These are phyloP conservation scores for Claviceps africana DNA, from an alignment of 2,329 filamentous ascomycete genomes.

Conservation along the genomic window DNA sequence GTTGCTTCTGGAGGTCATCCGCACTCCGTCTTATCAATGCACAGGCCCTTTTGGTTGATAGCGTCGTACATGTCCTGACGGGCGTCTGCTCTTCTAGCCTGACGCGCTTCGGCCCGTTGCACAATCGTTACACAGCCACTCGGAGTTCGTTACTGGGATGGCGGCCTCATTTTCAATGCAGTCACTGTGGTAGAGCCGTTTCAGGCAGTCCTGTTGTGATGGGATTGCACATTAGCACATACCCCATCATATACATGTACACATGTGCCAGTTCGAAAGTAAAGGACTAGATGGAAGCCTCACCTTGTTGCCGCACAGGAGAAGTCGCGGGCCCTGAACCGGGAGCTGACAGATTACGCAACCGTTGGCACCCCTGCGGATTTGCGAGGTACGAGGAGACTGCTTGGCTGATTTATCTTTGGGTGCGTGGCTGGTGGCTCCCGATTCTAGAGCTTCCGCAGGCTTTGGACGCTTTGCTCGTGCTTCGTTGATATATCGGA, in stretches of 20 bases:
- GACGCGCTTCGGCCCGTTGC: conserved; percentile 9
- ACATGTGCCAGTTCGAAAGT: too few species aligned
- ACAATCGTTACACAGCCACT: conserved; percentile 33
- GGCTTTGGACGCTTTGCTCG: conserved; percentile 14
- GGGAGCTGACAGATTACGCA: conserved; percentile 34
- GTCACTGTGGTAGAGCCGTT: conserved; percentile 33
- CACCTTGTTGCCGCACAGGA: conserved; percentile 38
- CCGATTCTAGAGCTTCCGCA: background rate
- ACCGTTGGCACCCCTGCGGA: conserved; percentile 29
- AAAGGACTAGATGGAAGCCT: conserved; percentile 7
- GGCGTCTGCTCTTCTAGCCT: conserved; percentile 12
- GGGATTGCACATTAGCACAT: background rate
- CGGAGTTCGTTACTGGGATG: conserved; percentile 20
- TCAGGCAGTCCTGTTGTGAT: conserved; percentile 25
- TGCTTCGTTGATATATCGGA: conserved; percentile 29
- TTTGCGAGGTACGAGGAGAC: conserved; percentile 20
- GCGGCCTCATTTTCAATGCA: conserved; percentile 27
- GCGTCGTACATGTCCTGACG: background rate
- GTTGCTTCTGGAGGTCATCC: too few species aligned
- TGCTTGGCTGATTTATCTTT: conserved; percentile 10
- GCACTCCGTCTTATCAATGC: too few species aligned
- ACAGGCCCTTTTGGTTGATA: background rate
- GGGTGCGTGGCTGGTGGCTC: background rate
- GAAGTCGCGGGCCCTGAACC: conserved; percentile 31
- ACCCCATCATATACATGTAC: background rate